Evolutionary conservation across 257 asterid genomes (phyloP).

Genomic region (Nicotiana tomentosiformis): DNA sequence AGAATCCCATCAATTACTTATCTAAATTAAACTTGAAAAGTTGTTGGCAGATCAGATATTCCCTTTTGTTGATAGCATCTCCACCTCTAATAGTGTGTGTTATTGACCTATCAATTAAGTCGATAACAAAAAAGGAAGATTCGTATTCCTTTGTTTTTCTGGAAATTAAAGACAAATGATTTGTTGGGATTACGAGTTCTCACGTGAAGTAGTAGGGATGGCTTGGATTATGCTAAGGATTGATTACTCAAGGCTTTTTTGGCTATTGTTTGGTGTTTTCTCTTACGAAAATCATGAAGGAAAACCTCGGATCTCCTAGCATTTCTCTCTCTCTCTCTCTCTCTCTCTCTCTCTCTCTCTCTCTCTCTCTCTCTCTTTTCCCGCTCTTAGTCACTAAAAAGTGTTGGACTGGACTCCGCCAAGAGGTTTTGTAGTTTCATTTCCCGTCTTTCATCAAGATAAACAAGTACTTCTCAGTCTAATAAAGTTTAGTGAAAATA

Average conservation of each 20-base stretch:
- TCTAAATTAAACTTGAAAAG: background rate
- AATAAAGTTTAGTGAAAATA: background rate
- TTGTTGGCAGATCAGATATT: background rate
- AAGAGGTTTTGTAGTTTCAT: no score
- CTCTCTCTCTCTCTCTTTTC: background rate
- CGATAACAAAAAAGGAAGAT: no score
- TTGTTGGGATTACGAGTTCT: slow-evolving; percentile 30
- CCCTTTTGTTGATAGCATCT: background rate
- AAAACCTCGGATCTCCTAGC: slow-evolving; percentile 72
- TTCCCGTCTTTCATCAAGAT: background rate
- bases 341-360: no score
- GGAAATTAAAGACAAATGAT: slow-evolving; percentile 27
- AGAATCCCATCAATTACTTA: slow-evolving; percentile 24
- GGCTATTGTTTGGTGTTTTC: slow-evolving; percentile 66
- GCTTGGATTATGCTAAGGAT: slow-evolving; percentile 75
- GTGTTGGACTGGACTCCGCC: background rate
- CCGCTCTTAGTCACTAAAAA: background rate
- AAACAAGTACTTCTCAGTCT: background rate
- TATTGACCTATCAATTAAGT: background rate
- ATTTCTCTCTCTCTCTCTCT: background rate
- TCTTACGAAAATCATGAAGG: slow-evolving; percentile 82
- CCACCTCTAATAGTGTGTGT: background rate
- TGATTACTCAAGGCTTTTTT: slow-evolving; percentile 70
- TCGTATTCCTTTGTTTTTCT: no score
- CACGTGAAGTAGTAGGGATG: slow-evolving; percentile 45